These are phyloP conservation scores for Neopestalotiopsis rosae DNA, from an alignment of 2,329 filamentous ascomycete genomes.

Conservation along the genomic window DNA sequence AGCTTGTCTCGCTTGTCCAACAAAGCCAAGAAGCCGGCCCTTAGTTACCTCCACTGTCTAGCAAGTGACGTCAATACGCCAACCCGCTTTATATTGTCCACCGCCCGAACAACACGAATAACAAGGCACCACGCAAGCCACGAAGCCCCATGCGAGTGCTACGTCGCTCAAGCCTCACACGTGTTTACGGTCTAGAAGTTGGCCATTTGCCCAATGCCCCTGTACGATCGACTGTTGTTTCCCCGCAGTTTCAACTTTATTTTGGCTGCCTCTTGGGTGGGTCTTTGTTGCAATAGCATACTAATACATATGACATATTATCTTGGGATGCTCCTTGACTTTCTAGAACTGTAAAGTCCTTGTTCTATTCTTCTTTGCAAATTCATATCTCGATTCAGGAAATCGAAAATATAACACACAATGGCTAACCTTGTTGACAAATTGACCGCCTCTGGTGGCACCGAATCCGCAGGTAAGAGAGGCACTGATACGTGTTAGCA, in stretches of 20 bases:
- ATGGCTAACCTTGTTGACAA: slow-evolving; percentile 41
- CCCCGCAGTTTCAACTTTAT: slow-evolving; percentile 1
- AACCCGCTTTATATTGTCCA: slow-evolving; percentile 4
- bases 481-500: background rate
- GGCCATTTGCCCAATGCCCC: background rate
- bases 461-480: slow-evolving; percentile 40
- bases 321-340: background rate
- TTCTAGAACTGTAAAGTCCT: background rate
- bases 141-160: slow-evolving; percentile 1
- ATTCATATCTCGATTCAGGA: background rate
- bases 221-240: slow-evolving; percentile 1
- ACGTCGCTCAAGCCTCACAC: background rate
- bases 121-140: slow-evolving; percentile 9
- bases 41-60: slow-evolving; percentile 15
- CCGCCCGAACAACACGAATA: slow-evolving; percentile 14
- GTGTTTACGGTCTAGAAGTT: background rate
- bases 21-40: background rate
- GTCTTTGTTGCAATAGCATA: background rate
- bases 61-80: slow-evolving; percentile 18
- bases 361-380: background rate
- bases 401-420: background rate
- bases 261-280: background rate
- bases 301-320: background rate
- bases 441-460: slow-evolving; percentile 42
- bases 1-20: slow-evolving; percentile 15